phyloP scores from a whole-genome alignment of 805 yeast species.

The Teunomyces kruisii region DNA sequence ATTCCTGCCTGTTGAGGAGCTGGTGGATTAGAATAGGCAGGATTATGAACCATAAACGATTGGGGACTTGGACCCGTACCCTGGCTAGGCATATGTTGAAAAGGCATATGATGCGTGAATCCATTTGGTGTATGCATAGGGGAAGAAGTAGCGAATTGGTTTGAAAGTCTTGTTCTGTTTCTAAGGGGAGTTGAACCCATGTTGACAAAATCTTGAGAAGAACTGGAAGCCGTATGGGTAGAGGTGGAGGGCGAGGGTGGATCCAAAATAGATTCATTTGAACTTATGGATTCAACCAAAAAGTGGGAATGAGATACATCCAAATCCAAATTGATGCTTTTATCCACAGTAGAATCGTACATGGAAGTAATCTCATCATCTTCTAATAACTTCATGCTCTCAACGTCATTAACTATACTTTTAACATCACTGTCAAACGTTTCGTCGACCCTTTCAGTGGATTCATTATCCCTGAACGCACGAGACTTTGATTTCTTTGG shows the following conservation, averaged over 20 bases:
- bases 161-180: constrained; percentile 1
- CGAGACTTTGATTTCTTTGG: neutral
- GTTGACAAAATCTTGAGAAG: neutral
- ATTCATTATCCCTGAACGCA: neutral
- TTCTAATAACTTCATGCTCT: neutral
- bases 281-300: constrained; percentile 2
- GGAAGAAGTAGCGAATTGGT: neutral
- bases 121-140: constrained; percentile 6
- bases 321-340: neutral
- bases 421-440: constrained; percentile 1
- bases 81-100: neutral
- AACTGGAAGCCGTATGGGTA: constrained; percentile 3
- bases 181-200: neutral
- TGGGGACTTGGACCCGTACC: constrained; percentile 1
- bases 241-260: constrained; percentile 7
- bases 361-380: neutral
- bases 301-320: neutral
- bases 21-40: neutral
- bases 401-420: neutral
- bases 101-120: neutral
- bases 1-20: neutral
- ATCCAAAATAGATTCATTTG: constrained; percentile 4
- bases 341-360: neutral
- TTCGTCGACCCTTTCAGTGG: neutral
- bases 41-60: constrained; percentile 3